Evolutionary conservation across 352 stramenopile genomes (phyloP), one percentile per base, ranked within the genome.

Genomic region (Blastocystis sp.): DNA sequence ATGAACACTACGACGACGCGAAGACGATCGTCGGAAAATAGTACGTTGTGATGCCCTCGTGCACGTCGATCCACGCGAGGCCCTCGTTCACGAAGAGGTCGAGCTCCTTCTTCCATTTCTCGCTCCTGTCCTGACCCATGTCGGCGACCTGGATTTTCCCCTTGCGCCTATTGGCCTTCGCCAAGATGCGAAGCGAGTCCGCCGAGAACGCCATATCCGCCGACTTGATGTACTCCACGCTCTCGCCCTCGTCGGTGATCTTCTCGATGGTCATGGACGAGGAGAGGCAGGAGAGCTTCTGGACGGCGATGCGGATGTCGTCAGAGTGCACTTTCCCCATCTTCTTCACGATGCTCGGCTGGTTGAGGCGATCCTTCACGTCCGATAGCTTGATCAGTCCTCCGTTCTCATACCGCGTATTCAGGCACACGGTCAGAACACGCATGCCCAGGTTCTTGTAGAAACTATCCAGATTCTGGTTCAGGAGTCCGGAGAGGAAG

Each of bases 361-460:
- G n/a, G 39, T 85, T 85, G 35, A 85, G 61, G 65, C 74, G 74
- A 16, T 66, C 55, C 60, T 85, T 85, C 6, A 85, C 26, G 2
- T 85, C 74, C 10, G 74, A 37, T 2, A 85, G 21, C 50, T 45
- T 33, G 45, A 85, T 85, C n/a, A 85, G 37, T 50, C 74, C 74
- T n/a, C 74, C 74, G 35, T 85, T 85, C 55, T 85, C 50, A n/a
- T 67, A 85, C 19, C 74, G 74, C 29, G 74, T 85, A 31, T 85
- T 62, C 16, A 85, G 51, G 70, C 74, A 85, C 21, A 85, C 60
- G 29, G 50, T 33, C 4, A 85, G 50, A 3, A 85, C 74, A 60
- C 74, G 74, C 74, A 85, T 85, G 45, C 74, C 74, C 45, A 85
- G 74, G 24, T 62, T 39, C 50, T 85, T 85, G 55, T 85, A 85